Percentiles rank a stretch among this genome's conserved stretches.
Conservation (phyloP, 345 rosid species). For the Erodium maritimum region DNA sequence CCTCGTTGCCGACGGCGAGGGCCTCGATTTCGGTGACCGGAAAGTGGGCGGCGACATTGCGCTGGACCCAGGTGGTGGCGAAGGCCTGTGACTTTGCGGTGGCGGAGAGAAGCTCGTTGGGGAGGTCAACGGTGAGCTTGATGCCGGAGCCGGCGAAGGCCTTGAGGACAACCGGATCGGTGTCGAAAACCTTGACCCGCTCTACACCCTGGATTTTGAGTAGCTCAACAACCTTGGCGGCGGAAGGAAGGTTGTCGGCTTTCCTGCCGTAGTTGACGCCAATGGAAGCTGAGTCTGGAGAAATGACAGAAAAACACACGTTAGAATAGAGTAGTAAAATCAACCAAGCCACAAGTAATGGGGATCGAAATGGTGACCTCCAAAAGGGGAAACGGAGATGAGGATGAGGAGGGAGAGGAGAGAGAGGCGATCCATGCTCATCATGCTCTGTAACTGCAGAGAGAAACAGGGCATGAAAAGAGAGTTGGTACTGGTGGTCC, state of each 20-base stretch:
- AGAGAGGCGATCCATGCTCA: no score
- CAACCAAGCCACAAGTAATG: no score
- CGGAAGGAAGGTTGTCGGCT: conserved; percentile 72
- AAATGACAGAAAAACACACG: neutral
- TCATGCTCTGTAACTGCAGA: no score
- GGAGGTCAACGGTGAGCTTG: conserved; percentile 78
- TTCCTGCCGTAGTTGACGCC: conserved; percentile 93
- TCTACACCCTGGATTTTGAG: conserved; percentile 59
- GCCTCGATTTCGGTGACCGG: conserved; percentile 75
- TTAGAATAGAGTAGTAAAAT: no score
- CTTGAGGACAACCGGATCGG: conserved; percentile 70
- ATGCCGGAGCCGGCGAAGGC: conserved; percentile 67
- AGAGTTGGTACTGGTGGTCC: no score
- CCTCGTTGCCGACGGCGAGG: conserved; percentile 91
- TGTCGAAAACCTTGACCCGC: conserved; percentile 66
- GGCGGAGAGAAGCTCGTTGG: conserved; percentile 54
- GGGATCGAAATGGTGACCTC: no score
- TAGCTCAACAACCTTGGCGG: conserved; percentile 54
- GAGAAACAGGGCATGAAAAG: no score
- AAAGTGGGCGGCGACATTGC: conserved; percentile 55
- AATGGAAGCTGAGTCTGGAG: conserved; percentile 59
- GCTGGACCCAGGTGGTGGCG: conserved; percentile 59
- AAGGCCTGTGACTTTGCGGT: conserved; percentile 47
- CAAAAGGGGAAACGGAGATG: no score
- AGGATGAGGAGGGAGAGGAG: no score